Percentiles rank a stretch among this genome's conserved stretches.
Evolutionary conservation across 371 early-diverging fungal species (phyloP).

Genomic region (Neoconidiobolus thromboides): DNA sequence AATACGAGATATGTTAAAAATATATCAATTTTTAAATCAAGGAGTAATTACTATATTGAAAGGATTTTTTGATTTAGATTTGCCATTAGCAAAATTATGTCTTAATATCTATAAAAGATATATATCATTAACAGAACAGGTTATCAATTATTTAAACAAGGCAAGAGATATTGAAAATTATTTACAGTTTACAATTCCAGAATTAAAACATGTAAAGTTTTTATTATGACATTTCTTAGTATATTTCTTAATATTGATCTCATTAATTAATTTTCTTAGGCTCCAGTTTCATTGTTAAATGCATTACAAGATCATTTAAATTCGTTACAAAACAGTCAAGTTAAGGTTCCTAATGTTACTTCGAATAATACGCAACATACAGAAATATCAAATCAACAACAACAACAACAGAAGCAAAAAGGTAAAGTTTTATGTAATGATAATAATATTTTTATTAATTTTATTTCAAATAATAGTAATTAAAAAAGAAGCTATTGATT

Average conservation of each 20-base stretch:
- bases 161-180: background rate
- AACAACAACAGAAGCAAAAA: background rate
- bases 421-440: background rate
- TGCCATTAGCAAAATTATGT: background rate
- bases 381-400: background rate
- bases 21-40: conserved; percentile 1
- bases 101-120: background rate
- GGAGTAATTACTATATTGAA: conserved; percentile 2
- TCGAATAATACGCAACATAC: background rate
- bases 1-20: background rate
- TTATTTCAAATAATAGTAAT: background rate
- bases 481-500: conserved; percentile 1
- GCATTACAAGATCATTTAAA: conserved; percentile 2
- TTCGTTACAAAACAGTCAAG: background rate
- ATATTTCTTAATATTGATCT: background rate
- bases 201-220: conserved; percentile 1
- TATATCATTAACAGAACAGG: background rate
- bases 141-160: background rate
- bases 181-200: background rate
- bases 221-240: background rate
- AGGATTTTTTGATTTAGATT: background rate
- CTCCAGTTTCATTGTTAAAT: background rate
- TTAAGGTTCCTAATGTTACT: background rate
- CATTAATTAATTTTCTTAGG: background rate
- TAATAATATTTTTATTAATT: background rate